Percentiles rank a stretch among this genome's conserved stretches.
These are phyloP conservation scores for Symbiotaphrina buchneri DNA, from an alignment of 495 filamentous ascomycete genomes.

Conservation along the genomic window DNA sequence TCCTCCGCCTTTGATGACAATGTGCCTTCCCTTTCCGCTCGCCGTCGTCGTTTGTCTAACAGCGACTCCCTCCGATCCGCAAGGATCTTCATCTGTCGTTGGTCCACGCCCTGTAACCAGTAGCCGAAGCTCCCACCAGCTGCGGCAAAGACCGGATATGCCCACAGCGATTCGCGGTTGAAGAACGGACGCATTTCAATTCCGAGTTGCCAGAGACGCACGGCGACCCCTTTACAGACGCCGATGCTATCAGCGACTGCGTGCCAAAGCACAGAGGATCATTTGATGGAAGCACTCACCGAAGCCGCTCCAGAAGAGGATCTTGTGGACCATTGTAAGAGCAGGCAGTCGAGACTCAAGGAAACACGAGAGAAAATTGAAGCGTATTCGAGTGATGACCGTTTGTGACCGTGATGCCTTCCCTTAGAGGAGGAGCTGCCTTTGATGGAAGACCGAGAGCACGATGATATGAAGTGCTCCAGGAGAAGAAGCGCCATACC, in stretches of 20 bases:
- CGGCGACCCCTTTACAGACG: slow-evolving; percentile 43
- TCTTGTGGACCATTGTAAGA: slow-evolving; percentile 46
- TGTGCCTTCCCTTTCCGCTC: slow-evolving; percentile 42
- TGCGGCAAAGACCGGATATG: slow-evolving; percentile 73
- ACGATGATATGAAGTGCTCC: too few relatives aligned
- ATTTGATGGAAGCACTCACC: slow-evolving; percentile 34
- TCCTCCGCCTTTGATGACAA: too few relatives aligned
- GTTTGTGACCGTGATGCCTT: too few relatives aligned
- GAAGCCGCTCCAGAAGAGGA: slow-evolving; percentile 94
- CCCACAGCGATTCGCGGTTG: slow-evolving; percentile 53
- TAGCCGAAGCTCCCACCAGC: slow-evolving; percentile 85
- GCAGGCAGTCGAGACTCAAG: too few relatives aligned
- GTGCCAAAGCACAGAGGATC: neutral
- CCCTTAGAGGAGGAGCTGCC: too few relatives aligned
- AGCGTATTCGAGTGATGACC: too few relatives aligned
- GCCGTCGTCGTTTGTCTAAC: slow-evolving; percentile 69
- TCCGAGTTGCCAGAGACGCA: slow-evolving; percentile 87
- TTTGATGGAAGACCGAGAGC: too few relatives aligned
- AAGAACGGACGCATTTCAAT: slow-evolving; percentile 96
- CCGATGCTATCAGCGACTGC: slow-evolving; percentile 4
- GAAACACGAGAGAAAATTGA: too few relatives aligned
- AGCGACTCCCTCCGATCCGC: slow-evolving; percentile 51
- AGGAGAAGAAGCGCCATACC: too few relatives aligned
- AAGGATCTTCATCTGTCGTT: slow-evolving; percentile 51
- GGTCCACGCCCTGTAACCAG: slow-evolving; percentile 75